A percentile compares a stretch with the other conserved stretches of the same genome.
phyloP scores from a whole-genome alignment of 306 rosid genomes.

The Erythrophleum fordii region DNA sequence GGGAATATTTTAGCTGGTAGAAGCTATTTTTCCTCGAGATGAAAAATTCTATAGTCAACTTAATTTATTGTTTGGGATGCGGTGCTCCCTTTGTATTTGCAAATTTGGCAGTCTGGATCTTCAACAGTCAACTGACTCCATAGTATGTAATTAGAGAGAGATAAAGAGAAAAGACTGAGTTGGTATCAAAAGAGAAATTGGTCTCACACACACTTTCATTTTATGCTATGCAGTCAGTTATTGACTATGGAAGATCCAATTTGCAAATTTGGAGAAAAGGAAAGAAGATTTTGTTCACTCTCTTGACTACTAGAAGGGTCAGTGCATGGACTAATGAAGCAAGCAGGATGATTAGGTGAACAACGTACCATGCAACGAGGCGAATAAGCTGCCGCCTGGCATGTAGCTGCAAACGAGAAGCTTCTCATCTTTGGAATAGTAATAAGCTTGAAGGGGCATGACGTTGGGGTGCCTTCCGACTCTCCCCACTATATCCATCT shows the following conservation, averaged over 20 bases:
- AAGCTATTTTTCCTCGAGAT: neutral
- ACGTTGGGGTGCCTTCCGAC: conserved; percentile 72
- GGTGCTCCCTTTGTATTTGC: neutral
- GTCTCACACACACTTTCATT: too few species aligned
- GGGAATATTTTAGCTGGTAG: neutral
- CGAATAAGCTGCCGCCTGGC: conserved; percentile 77
- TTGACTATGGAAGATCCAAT: too few species aligned
- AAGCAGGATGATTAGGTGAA: neutral
- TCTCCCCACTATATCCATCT: conserved; percentile 73
- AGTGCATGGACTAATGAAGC: neutral
- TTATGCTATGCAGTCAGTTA: too few species aligned
- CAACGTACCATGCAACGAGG: conserved; percentile 69
- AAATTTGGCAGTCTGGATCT: too few species aligned
- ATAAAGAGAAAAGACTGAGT: too few species aligned
- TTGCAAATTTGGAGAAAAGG: neutral
- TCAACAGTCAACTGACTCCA: too few species aligned
- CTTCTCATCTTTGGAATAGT: conserved; percentile 87
- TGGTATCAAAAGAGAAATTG: too few species aligned
- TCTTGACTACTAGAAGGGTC: neutral
- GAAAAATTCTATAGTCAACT: neutral
- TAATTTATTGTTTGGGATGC: neutral
- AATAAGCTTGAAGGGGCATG: conserved; percentile 72
- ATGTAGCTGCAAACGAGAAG: conserved; percentile 80
- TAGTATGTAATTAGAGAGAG: too few species aligned
- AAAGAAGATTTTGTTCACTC: neutral